Evolutionary conservation across 2,329 filamentous ascomycete species (phyloP).

Genomic region (Pseudogymnoascus sp.): DNA sequence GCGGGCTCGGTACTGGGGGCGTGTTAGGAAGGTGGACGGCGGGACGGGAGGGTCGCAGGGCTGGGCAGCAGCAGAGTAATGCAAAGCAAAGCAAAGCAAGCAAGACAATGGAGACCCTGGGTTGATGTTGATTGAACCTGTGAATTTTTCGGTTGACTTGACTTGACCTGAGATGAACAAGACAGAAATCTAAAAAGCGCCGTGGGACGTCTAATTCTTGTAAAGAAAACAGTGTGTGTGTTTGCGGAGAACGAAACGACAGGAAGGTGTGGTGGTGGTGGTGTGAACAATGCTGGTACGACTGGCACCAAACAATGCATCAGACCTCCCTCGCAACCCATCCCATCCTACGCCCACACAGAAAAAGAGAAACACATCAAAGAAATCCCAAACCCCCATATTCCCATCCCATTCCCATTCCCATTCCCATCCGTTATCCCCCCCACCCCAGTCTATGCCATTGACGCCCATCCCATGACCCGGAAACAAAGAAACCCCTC

Average conservation of each 20-base stretch:
- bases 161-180: not conserved
- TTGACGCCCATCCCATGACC: not conserved
- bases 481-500: not conserved
- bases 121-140: not conserved
- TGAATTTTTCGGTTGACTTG: not conserved
- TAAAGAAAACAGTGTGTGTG: not conserved
- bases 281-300: not conserved
- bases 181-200: not conserved
- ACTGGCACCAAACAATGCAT: not conserved
- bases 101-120: not conserved
- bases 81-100: no score
- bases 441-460: not conserved
- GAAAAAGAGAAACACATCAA: not conserved
- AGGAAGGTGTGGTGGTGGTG: not conserved
- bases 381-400: not conserved
- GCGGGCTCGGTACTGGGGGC: no score
- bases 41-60: not conserved
- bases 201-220: slow-evolving; percentile 5
- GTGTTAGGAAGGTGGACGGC: not conserved
- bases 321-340: not conserved
- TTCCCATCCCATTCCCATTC: not conserved
- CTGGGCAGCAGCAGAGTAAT: not conserved
- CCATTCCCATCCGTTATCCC: not conserved
- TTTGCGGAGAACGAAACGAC: not conserved
- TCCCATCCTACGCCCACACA: not conserved